Percentiles rank a stretch among this genome's conserved stretches.
Evolutionary conservation across 2,329 filamentous ascomycete species (phyloP).

Genomic region (Alternaria alternata): DNA sequence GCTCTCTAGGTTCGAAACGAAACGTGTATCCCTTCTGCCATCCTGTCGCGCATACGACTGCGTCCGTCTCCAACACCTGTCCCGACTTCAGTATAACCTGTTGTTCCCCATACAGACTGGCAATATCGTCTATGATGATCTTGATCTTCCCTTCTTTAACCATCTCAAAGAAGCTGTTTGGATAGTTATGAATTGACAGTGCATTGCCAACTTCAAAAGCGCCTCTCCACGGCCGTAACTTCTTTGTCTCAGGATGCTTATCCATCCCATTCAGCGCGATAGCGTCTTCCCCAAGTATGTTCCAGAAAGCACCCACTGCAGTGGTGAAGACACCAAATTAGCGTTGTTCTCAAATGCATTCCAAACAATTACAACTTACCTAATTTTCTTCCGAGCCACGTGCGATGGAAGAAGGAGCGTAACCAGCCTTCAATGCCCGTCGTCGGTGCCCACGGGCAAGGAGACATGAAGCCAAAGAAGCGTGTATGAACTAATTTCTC

Average conservation of each 20-base stretch:
- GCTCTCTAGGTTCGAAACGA: constrained; percentile 55
- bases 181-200: constrained; percentile 69
- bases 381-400: constrained; percentile 63
- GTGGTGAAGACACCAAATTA: background rate
- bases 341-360: background rate
- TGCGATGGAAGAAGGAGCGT: constrained; percentile 66
- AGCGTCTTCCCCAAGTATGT: constrained; percentile 63
- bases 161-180: constrained; percentile 64
- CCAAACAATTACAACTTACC: background rate
- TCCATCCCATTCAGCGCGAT: constrained; percentile 58
- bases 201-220: constrained; percentile 64
- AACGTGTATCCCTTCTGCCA: constrained; percentile 63
- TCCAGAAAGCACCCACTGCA: constrained; percentile 65
- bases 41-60: constrained; percentile 64
- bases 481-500: constrained; percentile 74
- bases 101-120: constrained; percentile 53
- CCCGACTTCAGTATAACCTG: constrained; percentile 60
- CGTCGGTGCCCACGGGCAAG: constrained; percentile 73
- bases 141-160: constrained; percentile 63
- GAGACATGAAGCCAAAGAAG: constrained; percentile 76
- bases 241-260: constrained; percentile 51
- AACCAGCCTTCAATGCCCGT: constrained; percentile 65
- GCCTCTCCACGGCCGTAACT: constrained; percentile 53
- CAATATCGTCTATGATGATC: constrained; percentile 65
- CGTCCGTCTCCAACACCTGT: constrained; percentile 57